Conservation (phyloP, 257 asterid genomes). For the Echites panduratus region DNA sequence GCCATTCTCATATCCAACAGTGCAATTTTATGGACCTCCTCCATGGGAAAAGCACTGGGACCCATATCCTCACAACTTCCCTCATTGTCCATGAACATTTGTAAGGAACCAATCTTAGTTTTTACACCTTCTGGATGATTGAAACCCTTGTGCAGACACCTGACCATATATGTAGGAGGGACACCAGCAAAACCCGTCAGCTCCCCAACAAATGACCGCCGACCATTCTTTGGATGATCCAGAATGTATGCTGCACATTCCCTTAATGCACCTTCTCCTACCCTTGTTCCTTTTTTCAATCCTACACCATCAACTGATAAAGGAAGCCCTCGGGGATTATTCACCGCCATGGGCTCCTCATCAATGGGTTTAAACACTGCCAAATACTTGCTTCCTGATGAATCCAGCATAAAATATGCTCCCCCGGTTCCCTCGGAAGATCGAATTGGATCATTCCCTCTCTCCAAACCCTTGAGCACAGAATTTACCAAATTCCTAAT, state of each 20-base stretch:
- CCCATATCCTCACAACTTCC: constrained; percentile 97
- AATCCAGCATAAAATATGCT: constrained; percentile 75
- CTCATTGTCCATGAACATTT: constrained; percentile 60
- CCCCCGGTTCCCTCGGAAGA: constrained; percentile 94
- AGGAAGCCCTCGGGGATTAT: constrained; percentile 87
- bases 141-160: constrained; percentile 67
- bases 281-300: constrained; percentile 84
- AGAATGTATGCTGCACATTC: constrained; percentile 83
- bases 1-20: constrained; percentile 87
- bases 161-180: constrained; percentile 64
- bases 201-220: constrained; percentile 55
- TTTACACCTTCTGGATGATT: constrained; percentile 57
- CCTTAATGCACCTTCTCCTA: constrained; percentile 86
- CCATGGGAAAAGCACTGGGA: constrained; percentile 65
- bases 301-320: constrained; percentile 82
- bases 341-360: constrained; percentile 91
- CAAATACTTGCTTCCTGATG: constrained; percentile 47
- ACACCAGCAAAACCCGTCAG: constrained; percentile 70
- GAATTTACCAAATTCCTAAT: constrained; percentile 43
- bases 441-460: constrained; percentile 56
- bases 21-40: constrained; percentile 87
- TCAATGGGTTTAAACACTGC: constrained; percentile 85
- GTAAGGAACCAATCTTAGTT: constrained; percentile 72
- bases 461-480: constrained; percentile 53
- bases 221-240: constrained; percentile 82